Evolutionary conservation across 768 basidiomycete genomes (phyloP).

Genomic region (Termitomyces sp.): DNA sequence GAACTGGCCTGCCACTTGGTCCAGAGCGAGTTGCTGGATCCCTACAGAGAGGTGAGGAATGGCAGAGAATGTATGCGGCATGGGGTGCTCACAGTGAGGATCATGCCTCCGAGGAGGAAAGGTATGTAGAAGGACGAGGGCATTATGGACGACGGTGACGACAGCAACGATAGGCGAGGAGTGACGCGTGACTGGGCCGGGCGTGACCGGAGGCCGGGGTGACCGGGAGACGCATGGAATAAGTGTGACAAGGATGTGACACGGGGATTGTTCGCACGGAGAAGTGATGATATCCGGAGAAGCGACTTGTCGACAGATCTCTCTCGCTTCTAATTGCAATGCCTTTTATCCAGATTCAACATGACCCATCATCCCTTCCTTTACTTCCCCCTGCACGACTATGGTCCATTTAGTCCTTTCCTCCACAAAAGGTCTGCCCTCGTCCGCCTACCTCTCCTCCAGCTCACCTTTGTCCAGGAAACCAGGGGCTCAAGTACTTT

Average conservation of each 20-base stretch:
- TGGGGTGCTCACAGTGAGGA: slow-evolving; percentile 59
- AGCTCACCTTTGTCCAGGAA: slow-evolving; percentile 35
- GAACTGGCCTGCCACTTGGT: slow-evolving; percentile 70
- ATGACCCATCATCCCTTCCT: slow-evolving; percentile 22
- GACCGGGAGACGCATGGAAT: slow-evolving; percentile 5
- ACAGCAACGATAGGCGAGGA: neutral
- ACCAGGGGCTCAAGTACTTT: slow-evolving; percentile 64
- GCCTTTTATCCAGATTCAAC: slow-evolving; percentile 36
- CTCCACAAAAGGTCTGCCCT: slow-evolving; percentile 47
- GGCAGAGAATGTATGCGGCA: neutral
- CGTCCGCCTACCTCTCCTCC: neutral
- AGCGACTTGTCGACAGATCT: slow-evolving; percentile 28
- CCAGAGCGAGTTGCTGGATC: slow-evolving; percentile 78
- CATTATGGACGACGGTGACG: slow-evolving; percentile 38
- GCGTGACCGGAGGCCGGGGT: slow-evolving; percentile 10
- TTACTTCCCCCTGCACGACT: slow-evolving; percentile 19
- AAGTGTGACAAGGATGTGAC: slow-evolving; percentile 15
- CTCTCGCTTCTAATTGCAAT: slow-evolving; percentile 29
- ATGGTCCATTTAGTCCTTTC: slow-evolving; percentile 70
- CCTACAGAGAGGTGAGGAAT: slow-evolving; percentile 31
- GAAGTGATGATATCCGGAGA: slow-evolving; percentile 29
- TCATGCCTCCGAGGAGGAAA: slow-evolving; percentile 87
- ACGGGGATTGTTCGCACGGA: slow-evolving; percentile 16
- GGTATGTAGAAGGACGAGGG: slow-evolving; percentile 65
- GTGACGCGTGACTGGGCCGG: slow-evolving; percentile 9